A percentile compares a stretch with the other conserved stretches of the same genome.
These are phyloP conservation scores for Bauhinia variegata DNA, from an alignment of 306 rosid species.

Conservation along the genomic window DNA sequence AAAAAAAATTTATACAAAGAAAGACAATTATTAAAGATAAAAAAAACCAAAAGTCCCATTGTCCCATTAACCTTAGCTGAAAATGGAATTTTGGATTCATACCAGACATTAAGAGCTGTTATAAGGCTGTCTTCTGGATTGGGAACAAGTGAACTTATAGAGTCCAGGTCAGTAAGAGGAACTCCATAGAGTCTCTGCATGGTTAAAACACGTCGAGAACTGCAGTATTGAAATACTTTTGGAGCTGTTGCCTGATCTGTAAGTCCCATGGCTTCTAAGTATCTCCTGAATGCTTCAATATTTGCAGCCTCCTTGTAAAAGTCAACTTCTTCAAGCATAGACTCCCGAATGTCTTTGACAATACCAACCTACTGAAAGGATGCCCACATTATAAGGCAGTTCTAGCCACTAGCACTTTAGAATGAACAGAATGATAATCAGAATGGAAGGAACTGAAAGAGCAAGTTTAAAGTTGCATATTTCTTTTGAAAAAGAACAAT, in stretches of 20 bases:
- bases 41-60: constrained; percentile 9
- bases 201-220: constrained; percentile 74
- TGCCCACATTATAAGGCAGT: constrained; percentile 42
- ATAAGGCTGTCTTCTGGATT: constrained; percentile 89
- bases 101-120: constrained; percentile 97
- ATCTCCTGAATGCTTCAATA: constrained; percentile 87
- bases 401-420: constrained; percentile 29
- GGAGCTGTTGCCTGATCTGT: constrained; percentile 94
- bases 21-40: background rate
- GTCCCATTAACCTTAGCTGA: too few species aligned
- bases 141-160: constrained; percentile 80
- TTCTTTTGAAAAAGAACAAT: constrained; percentile 17
- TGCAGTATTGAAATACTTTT: constrained; percentile 77
- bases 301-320: constrained; percentile 94
- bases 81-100: constrained; percentile 32
- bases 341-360: constrained; percentile 88
- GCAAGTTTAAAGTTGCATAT: constrained; percentile 18
- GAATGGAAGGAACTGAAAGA: constrained; percentile 9
- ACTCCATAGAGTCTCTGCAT: constrained; percentile 96
- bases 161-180: constrained; percentile 90
- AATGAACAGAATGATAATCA: constrained; percentile 7
- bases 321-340: constrained; percentile 99
- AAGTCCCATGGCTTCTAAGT: constrained; percentile 82
- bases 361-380: constrained; percentile 78
- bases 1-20: constrained; percentile 30